Base-by-base conservation (phyloP, 345 rosid genomes). In the Eucalyptus paniculata region DNA sequence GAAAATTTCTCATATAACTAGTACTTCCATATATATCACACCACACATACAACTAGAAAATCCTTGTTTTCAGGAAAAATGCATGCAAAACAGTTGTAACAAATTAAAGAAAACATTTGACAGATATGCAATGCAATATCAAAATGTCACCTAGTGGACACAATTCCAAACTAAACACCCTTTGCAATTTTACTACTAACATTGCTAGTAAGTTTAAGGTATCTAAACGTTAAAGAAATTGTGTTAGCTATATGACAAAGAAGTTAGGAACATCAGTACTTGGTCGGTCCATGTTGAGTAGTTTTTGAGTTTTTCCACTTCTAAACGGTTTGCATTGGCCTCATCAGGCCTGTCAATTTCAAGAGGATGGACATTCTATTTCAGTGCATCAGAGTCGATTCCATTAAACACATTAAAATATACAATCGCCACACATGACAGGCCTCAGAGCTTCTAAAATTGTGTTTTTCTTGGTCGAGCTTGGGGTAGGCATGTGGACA, bases 301-400 rank as follows among this genome's bases (percentile, higher is more conserved):
- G 65, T 2, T 30, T 62, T 12, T 30, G 69, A 62, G 34, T 62
- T 60, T 60, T 62, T 30, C 69, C 0, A 62, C 69, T 62, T 30
- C 69, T 30, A 14, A 62, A 62, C 0, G 18, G 18, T 30, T 14
- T 3, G 18, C 17, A 28, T 62, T 62, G 69, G 34, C 18, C 69
- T 62, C 69, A 62, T 62, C 34, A 30, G 34, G 4, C 9, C 69
- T 14, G 9, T 62, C 34, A 62, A 28, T 60, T 26, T 60, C 1
- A n/a, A 26, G 69, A 60, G 34, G n/a, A 62, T 62, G 69, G 18
- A 62, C 69, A 30, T 30, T 62, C 69, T 28, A 15, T 28, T 14
- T 28, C 0, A 30, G 69, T 30, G n/a, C 16, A 62, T 0, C 5
- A 0, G 34, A 62, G 15, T 30, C 6, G 65, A 26, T 58, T 58